Base-by-base conservation (phyloP, 1,284 basidiomycete species). In the Chalciporus sp. region DNA sequence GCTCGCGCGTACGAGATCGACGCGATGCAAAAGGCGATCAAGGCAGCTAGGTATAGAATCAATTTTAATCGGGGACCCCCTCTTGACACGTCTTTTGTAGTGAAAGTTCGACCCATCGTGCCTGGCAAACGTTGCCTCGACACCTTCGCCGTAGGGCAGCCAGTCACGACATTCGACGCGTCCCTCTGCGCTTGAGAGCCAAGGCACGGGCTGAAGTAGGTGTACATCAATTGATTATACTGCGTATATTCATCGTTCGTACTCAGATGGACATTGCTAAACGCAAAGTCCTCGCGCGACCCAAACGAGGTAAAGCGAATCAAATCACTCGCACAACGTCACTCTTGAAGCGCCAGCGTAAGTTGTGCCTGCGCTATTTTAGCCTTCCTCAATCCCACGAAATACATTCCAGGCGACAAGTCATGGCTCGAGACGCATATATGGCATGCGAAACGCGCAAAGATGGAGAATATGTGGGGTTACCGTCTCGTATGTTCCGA, bases 391-490 rank as follows among this genome's bases (percentile, higher is more conserved):
- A 12, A 42, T 27, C 20, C n/a, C 4, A 11, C 9, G 16, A 6
- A 41, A 35, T 23, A 20, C 31, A 3, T 42, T 20, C 8, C 55
- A 94, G 92, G 76, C 26, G 79, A 91, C 60, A 96, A 96, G 69
- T 75, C 78, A 9, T 97, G 95, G 95, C 81, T 98, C 0, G 92
- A 94, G 65, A 95, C 94, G 4, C 95, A 97, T 68, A 71, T 96
- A 23, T 97, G 93, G 90, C 95, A 97, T 65, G 89, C 94, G 1
- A 97, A 96, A 71, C 83, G 94, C 1, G 95, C 95, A 84, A 85
- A 89, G 60, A 96, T 97, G 95, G 80, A 86, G 59, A 86, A 86
- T 60, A 78, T 91, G 68, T 97, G 94, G 94, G 92, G 92, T 0
- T 93, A 92, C 68, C 79, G 92, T 61, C 75, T 98, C 46, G 92